phyloP scores from a whole-genome alignment of 2,329 filamentous ascomycete species.

The Calonectria pteridis region DNA sequence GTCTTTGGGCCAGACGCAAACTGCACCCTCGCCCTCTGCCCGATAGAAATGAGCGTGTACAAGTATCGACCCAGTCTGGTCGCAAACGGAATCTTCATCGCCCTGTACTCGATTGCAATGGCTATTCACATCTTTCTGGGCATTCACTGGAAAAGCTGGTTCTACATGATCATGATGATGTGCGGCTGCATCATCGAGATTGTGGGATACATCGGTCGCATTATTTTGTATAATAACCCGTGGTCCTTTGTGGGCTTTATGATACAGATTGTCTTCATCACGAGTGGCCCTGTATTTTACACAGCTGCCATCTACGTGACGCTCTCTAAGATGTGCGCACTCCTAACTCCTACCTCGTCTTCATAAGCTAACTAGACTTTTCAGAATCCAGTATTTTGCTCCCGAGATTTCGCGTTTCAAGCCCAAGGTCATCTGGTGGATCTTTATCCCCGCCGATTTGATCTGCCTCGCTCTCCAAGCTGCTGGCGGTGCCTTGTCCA shows the following conservation, averaged over 20 bases:
- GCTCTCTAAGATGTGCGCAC: constrained; percentile 55
- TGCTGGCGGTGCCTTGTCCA: constrained; percentile 65
- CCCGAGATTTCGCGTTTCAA: constrained; percentile 55
- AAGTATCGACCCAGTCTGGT: constrained; percentile 60
- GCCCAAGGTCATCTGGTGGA: constrained; percentile 56
- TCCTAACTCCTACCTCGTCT: not conserved
- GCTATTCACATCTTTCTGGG: constrained; percentile 57
- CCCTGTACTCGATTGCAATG: constrained; percentile 61
- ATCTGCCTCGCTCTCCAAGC: constrained; percentile 68
- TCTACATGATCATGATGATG: constrained; percentile 62
- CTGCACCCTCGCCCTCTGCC: constrained; percentile 63
- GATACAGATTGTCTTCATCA: constrained; percentile 68
- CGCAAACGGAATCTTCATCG: constrained; percentile 58
- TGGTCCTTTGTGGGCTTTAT: constrained; percentile 71
- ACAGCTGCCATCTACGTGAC: constrained; percentile 75
- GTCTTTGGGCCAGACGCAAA: constrained; percentile 61
- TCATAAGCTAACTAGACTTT: not conserved
- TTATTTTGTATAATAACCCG: constrained; percentile 68
- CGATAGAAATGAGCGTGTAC: constrained; percentile 59
- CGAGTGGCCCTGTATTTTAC: constrained; percentile 58
- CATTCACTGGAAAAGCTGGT: constrained; percentile 56
- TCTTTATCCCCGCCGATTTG: constrained; percentile 66
- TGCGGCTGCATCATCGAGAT: constrained; percentile 68
- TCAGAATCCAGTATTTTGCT: constrained; percentile 54
- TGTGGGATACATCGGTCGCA: constrained; percentile 72